Conservation (phyloP, 805 yeast species). For the Wickerhamiella allomyrinae region DNA sequence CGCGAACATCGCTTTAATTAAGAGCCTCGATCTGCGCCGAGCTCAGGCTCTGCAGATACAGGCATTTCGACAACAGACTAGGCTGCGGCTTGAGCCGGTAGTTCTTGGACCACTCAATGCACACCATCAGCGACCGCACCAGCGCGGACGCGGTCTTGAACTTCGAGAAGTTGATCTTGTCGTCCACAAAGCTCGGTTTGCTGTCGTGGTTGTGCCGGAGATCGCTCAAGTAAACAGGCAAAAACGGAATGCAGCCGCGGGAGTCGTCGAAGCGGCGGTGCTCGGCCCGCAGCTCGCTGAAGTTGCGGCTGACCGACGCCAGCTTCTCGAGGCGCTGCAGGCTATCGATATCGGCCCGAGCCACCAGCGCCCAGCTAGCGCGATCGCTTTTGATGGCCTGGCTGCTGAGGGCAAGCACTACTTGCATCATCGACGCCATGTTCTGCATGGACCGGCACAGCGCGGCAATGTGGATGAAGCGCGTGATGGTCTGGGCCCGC, state of each 20-base stretch:
- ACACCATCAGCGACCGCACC: constrained; percentile 60
- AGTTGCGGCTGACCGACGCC: constrained; percentile 64
- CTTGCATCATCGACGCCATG: constrained; percentile 76
- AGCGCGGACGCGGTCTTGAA: constrained; percentile 63
- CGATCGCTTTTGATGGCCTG: constrained; percentile 41
- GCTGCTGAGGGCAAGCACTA: constrained; percentile 60
- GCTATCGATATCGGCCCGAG: constrained; percentile 55
- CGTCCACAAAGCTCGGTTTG: constrained; percentile 34
- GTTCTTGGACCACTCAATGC: constrained; percentile 71
- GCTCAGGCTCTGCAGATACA: constrained; percentile 20
- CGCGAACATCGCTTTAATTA: no score
- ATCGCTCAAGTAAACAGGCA: constrained; percentile 76
- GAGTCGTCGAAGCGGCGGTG: constrained; percentile 46
- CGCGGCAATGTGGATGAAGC: constrained; percentile 76
- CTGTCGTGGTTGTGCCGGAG: constrained; percentile 54
- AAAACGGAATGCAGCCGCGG: constrained; percentile 77
- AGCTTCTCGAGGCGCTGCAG: constrained; percentile 56
- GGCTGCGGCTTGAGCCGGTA: constrained; percentile 43
- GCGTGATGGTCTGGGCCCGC: constrained; percentile 57
- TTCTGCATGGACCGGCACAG: constrained; percentile 62
- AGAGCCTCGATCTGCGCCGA: not conserved
- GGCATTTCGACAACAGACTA: constrained; percentile 67
- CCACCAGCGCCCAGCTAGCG: constrained; percentile 60
- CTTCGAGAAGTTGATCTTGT: constrained; percentile 59
- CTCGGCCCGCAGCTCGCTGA: constrained; percentile 47